These are phyloP conservation scores for Umbelopsis vinacea DNA, from an alignment of 192 early-diverging fungal species.

Conservation along the genomic window DNA sequence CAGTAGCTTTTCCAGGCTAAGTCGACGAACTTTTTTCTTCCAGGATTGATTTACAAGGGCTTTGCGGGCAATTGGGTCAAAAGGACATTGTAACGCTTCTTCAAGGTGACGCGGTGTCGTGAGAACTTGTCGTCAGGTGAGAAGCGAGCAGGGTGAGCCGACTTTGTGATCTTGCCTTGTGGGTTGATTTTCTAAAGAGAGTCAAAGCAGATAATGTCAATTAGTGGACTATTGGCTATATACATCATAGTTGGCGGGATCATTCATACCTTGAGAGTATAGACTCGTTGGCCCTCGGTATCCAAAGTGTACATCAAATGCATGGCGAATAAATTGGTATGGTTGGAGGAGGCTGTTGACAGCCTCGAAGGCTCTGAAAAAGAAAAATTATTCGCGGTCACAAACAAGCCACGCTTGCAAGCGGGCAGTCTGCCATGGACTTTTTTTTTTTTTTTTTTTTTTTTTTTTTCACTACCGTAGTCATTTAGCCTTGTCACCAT, in stretches of 20 bases:
- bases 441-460: slow-evolving; percentile 15
- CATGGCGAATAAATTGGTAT: slow-evolving; percentile 54
- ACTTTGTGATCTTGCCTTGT: slow-evolving; percentile 84
- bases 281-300: slow-evolving; percentile 84
- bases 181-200: slow-evolving; percentile 76
- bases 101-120: slow-evolving; percentile 95
- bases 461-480: neutral
- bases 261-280: slow-evolving; percentile 86
- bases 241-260: neutral
- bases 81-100: slow-evolving; percentile 91
- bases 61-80: slow-evolving; percentile 60
- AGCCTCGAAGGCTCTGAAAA: neutral
- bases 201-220: neutral
- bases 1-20: neutral
- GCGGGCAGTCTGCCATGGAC: neutral
- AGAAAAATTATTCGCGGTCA: slow-evolving; percentile 18
- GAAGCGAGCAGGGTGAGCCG: slow-evolving; percentile 99
- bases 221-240: neutral
- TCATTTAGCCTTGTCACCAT: neutral
- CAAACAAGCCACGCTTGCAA: slow-evolving; percentile 10
- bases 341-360: neutral
- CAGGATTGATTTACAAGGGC: slow-evolving; percentile 11
- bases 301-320: slow-evolving; percentile 92
- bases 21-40: neutral
- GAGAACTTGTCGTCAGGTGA: slow-evolving; percentile 99